A percentile compares a stretch with the other conserved stretches of the same genome.
Conservation (phyloP, 1,284 basidiomycete genomes). For the Takashimella koratensis region DNA sequence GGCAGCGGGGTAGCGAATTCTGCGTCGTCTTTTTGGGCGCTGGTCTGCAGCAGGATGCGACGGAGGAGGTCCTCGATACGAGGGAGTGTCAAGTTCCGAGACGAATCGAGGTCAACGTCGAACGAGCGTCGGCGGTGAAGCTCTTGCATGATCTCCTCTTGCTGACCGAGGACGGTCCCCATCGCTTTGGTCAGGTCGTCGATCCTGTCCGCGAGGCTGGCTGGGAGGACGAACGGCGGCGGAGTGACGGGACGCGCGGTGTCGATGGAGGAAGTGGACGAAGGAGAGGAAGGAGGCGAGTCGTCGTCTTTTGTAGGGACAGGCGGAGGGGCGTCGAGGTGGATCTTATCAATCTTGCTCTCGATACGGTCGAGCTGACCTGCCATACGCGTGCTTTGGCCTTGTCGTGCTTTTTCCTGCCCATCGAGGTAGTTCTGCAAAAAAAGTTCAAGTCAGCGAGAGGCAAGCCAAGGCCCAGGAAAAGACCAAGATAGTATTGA, state of each 20-base stretch:
- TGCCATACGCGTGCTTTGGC: slow-evolving; percentile 30
- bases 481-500: slow-evolving; percentile 28
- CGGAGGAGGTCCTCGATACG: slow-evolving; percentile 42
- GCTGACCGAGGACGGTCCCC: slow-evolving; percentile 36
- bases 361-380: slow-evolving; percentile 47
- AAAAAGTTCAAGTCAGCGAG: background rate
- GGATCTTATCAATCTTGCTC: slow-evolving; percentile 31
- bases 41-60: slow-evolving; percentile 24
- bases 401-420: slow-evolving; percentile 38
- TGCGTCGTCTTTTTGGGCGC: slow-evolving; percentile 1
- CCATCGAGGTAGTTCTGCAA: slow-evolving; percentile 44
- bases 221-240: slow-evolving; percentile 29
- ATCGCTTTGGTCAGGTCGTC: slow-evolving; percentile 39
- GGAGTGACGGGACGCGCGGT: slow-evolving; percentile 42
- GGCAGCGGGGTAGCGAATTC: background rate
- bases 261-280: slow-evolving; percentile 24
- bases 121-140: slow-evolving; percentile 16
- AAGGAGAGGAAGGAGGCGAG: slow-evolving; percentile 13
- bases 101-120: slow-evolving; percentile 21
- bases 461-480: background rate
- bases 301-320: slow-evolving; percentile 32
- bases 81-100: slow-evolving; percentile 16
- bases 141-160: slow-evolving; percentile 32
- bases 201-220: slow-evolving; percentile 26
- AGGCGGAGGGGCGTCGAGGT: slow-evolving; percentile 32